These are phyloP conservation scores for Chondrostereum purpureum DNA, from an alignment of 1,284 basidiomycete species.

Conservation along the genomic window DNA sequence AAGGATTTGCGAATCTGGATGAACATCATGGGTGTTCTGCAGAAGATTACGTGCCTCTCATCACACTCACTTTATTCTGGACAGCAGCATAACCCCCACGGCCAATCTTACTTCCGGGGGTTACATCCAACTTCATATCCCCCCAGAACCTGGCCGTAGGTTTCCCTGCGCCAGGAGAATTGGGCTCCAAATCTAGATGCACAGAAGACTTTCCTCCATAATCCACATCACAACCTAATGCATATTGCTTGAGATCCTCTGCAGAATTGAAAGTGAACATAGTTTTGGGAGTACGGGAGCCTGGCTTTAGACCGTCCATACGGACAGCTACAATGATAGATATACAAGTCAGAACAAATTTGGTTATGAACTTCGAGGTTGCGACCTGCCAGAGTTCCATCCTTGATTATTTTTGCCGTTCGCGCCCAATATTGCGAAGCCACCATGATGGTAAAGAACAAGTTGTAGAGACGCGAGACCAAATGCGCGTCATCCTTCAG, in stretches of 20 bases:
- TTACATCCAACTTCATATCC: constrained; percentile 61
- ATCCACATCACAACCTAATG: constrained; percentile 76
- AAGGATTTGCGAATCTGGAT: constrained; percentile 62
- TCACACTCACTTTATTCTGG: constrained; percentile 63
- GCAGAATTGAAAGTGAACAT: constrained; percentile 58
- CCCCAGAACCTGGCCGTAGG: constrained; percentile 70
- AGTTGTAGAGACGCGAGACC: too few relatives aligned
- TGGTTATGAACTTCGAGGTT: not conserved
- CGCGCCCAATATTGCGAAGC: not conserved
- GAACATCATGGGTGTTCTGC: too few relatives aligned
- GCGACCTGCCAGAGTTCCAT: not conserved
- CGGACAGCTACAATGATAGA: constrained; percentile 46
- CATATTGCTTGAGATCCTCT: constrained; percentile 55
- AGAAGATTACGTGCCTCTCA: too few relatives aligned
- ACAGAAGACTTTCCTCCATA: constrained; percentile 81
- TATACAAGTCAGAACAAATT: not conserved
- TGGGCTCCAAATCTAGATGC: constrained; percentile 50
- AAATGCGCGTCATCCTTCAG: too few relatives aligned
- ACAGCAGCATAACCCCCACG: constrained; percentile 81
- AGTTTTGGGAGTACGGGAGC: constrained; percentile 48
- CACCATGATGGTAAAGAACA: not conserved
- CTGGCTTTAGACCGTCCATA: constrained; percentile 67
- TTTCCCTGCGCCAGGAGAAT: constrained; percentile 29
- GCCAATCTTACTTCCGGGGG: constrained; percentile 52
- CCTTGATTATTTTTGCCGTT: not conserved